Percentiles rank a stretch among this genome's conserved stretches.
phyloP scores from a whole-genome alignment of 306 rosid genomes.

The Lagenaria siceraria region DNA sequence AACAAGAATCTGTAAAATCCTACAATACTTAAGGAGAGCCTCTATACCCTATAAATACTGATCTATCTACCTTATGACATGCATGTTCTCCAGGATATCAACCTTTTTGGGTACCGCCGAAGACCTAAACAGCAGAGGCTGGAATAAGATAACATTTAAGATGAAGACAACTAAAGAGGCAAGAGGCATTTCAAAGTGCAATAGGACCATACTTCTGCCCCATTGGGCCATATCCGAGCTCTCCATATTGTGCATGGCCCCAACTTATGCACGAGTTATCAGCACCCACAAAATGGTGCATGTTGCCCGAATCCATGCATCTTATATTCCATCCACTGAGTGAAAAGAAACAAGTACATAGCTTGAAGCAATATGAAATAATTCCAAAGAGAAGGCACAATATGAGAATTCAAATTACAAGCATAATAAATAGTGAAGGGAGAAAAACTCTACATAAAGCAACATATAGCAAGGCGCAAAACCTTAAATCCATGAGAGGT shows the following conservation, averaged over 20 bases:
- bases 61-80: constrained; percentile 50
- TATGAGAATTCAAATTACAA: not conserved
- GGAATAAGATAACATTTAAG: not conserved
- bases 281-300: constrained; percentile 99
- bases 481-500: constrained; percentile 98
- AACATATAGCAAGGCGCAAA: constrained; percentile 7
- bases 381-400: not conserved
- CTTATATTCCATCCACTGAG: constrained; percentile 90
- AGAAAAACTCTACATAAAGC: not conserved
- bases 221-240: constrained; percentile 89
- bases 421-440: not conserved
- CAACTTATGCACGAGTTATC: constrained; percentile 95
- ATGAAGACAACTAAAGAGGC: not conserved
- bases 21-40: not conserved
- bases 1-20: constrained; percentile 12
- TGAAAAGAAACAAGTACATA: not conserved
- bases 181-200: not conserved
- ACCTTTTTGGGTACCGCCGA: constrained; percentile 92
- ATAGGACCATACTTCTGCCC: constrained; percentile 83
- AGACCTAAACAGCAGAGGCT: constrained; percentile 39
- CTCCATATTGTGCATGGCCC: constrained; percentile 98
- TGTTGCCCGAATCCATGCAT: constrained; percentile 94
- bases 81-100: constrained; percentile 90
- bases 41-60: not conserved
- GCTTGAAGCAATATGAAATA: not conserved